phyloP scores from a whole-genome alignment of 2,329 filamentous ascomycete species.

The Talaromyces marneffei region DNA sequence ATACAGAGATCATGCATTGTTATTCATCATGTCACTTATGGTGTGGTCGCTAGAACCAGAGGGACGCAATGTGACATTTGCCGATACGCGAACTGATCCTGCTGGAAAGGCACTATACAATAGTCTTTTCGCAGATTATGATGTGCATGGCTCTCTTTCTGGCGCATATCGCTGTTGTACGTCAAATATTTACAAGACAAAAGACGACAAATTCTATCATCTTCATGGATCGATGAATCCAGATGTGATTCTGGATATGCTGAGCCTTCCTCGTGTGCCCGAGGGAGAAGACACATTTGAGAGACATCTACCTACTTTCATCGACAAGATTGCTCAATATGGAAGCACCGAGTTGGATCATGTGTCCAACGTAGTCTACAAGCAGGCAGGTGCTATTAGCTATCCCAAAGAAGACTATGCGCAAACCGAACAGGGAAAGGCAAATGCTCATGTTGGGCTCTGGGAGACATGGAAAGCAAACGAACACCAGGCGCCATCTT shows the following conservation, averaged over 20 bases:
- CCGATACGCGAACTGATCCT: slow-evolving; percentile 1
- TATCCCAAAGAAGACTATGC: neutral
- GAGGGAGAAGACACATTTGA: slow-evolving; percentile 5
- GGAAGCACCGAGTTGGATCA: neutral
- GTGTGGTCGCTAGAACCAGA: slow-evolving; percentile 7
- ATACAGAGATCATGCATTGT: neutral
- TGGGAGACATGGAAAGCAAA: neutral
- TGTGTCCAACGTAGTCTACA: neutral
- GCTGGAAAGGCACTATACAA: slow-evolving; percentile 1
- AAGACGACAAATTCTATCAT: slow-evolving; percentile 2
- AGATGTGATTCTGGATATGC: neutral
- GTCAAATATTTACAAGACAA: slow-evolving; percentile 6
- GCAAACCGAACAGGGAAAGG: slow-evolving; percentile 7
- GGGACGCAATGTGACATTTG: slow-evolving; percentile 6
- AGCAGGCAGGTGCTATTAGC: neutral
- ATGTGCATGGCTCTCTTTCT: neutral
- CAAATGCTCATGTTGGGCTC: slow-evolving; percentile 2
- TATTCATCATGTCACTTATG: slow-evolving; percentile 9
- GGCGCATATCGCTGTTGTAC: slow-evolving; percentile 1
- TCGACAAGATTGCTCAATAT: neutral
- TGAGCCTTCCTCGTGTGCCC: slow-evolving; percentile 1
- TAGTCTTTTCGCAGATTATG: slow-evolving; percentile 4
- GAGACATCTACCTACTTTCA: neutral
- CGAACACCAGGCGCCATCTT: slow-evolving; percentile 20
- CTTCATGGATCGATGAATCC: slow-evolving; percentile 5